Conservation (phyloP, 257 asterid species). For the Solanum lycopersicoides region DNA sequence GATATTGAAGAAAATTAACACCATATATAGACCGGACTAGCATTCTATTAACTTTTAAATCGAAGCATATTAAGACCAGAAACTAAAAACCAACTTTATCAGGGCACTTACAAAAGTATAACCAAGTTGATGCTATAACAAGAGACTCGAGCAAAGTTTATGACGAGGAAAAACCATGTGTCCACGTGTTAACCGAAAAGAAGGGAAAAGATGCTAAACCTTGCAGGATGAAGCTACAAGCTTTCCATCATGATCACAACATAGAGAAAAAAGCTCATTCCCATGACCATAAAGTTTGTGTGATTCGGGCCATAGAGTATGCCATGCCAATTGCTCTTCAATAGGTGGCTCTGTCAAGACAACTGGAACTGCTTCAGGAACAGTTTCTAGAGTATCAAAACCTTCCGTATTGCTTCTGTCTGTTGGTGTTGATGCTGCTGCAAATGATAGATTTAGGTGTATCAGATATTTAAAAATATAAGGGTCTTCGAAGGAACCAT, state of each 20-base stretch:
- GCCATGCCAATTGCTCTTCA: conserved; percentile 88
- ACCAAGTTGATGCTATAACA: not conserved
- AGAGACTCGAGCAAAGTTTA: not conserved
- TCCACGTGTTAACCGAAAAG: not conserved
- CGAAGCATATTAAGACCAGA: not conserved
- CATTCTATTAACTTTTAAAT: not conserved
- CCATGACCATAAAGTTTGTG: conserved; percentile 99
- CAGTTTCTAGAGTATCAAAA: conserved; percentile 66
- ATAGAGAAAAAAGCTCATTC: conserved; percentile 75
- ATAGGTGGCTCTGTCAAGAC: conserved; percentile 88
- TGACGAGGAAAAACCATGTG: not conserved
- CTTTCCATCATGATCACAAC: conserved; percentile 74
- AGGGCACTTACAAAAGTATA: not conserved
- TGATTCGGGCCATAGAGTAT: conserved; percentile 92
- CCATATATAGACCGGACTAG: not conserved
- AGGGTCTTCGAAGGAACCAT: not conserved
- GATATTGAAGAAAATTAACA: not conserved
- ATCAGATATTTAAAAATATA: not conserved
- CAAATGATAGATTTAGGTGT: not conserved
- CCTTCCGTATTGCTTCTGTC: conserved; percentile 49
- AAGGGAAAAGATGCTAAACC: conserved; percentile 20
- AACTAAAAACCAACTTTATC: not conserved
- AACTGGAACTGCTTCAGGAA: conserved; percentile 94
- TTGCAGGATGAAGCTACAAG: conserved; percentile 94
- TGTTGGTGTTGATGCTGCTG: conserved; percentile 44